A percentile compares a stretch with the other conserved stretches of the same genome.
These are phyloP conservation scores for Scutellaria baicalensis DNA, from an alignment of 257 asterid species.

Conservation along the genomic window DNA sequence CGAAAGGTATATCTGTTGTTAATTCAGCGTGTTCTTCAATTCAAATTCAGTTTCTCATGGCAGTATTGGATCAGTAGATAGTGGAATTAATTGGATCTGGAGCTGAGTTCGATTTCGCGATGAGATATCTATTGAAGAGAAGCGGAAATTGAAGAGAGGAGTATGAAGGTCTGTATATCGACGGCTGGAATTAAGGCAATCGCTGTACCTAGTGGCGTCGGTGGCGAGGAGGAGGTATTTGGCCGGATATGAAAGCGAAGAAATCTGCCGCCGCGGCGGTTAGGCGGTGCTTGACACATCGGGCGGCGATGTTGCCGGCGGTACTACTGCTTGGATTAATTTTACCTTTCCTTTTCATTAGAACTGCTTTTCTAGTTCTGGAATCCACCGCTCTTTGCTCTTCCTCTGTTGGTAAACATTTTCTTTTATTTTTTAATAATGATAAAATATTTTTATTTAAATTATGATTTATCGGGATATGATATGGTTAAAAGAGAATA, in stretches of 20 bases:
- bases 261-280: conserved; percentile 22
- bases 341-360: conserved; percentile 45
- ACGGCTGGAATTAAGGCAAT: neutral
- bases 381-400: conserved; percentile 72
- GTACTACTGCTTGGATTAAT: conserved; percentile 36
- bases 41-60: neutral
- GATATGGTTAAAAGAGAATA: neutral
- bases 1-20: neutral
- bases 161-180: neutral
- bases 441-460: neutral
- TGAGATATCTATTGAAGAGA: neutral
- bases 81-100: neutral
- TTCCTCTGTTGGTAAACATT: conserved; percentile 49
- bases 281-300: conserved; percentile 33
- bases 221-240: neutral
- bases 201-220: neutral
- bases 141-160: neutral
- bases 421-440: neutral
- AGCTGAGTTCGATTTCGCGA: neutral
- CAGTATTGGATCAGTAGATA: neutral
- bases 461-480: neutral
- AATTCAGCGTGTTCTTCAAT: neutral
- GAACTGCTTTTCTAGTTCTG: conserved; percentile 54
- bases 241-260: conserved; percentile 12
- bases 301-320: conserved; percentile 41